A percentile compares a stretch with the other conserved stretches of the same genome.
phyloP scores from a whole-genome alignment of 768 basidiomycete species.

The Butyriboletus loyo region DNA sequence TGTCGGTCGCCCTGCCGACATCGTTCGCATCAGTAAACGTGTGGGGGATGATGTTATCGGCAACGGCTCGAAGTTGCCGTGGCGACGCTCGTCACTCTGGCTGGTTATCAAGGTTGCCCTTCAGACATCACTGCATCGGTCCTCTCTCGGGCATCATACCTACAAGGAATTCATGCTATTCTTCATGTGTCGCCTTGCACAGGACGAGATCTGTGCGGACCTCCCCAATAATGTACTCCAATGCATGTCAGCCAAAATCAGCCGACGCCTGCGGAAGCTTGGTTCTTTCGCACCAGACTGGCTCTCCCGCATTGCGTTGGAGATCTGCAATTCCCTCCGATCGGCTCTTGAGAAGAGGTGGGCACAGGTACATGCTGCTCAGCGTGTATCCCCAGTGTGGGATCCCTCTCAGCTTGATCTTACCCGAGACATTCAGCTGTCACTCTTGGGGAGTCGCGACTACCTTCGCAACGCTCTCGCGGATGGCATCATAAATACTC shows the following conservation, averaged over 20 bases:
- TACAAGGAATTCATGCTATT: conserved; percentile 53
- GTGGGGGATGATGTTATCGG: conserved; percentile 30
- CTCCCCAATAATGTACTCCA: conserved; percentile 29
- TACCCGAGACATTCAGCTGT: too few species aligned
- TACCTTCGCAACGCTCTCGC: too few species aligned
- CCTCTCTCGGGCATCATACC: conserved; percentile 1
- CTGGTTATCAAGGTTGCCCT: conserved; percentile 31
- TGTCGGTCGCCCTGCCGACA: conserved; percentile 31
- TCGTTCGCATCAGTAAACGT: conserved; percentile 6
- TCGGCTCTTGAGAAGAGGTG: too few species aligned
- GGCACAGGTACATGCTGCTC: conserved; percentile 21
- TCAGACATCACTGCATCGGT: conserved; percentile 28
- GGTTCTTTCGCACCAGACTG: conserved; percentile 26
- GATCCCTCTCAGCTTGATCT: conserved; percentile 11
- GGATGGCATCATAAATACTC: conserved; percentile 1
- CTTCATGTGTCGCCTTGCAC: conserved; percentile 24
- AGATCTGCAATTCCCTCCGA: too few species aligned
- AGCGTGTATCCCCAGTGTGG: conserved; percentile 17
- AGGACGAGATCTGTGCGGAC: not conserved
- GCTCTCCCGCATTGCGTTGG: conserved; percentile 34
- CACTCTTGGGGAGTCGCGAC: too few species aligned
- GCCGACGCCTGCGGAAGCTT: conserved; percentile 25
- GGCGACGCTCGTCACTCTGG: conserved; percentile 39
- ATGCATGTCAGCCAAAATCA: conserved; percentile 27
- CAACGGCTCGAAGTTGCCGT: conserved; percentile 21